Percentiles rank a stretch among this genome's conserved stretches.
phyloP scores from a whole-genome alignment of 306 rosid species.

The Echinosophora koreensis region DNA sequence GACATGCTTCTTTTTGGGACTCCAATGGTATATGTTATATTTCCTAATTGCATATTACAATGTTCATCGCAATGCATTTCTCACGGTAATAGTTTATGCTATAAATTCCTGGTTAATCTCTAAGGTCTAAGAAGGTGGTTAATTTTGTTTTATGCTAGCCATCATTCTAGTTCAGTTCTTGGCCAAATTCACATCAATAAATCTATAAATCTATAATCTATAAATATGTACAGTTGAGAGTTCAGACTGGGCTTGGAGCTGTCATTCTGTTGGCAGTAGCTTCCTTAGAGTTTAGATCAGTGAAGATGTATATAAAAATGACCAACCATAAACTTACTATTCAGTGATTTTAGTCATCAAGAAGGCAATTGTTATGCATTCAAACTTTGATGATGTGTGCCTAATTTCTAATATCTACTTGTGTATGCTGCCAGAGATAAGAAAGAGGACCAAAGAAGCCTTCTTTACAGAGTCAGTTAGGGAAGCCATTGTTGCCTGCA shows the following conservation, averaged over 20 bases:
- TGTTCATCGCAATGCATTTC: slow-evolving; percentile 4
- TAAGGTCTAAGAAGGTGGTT: neutral
- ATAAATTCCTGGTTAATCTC: neutral
- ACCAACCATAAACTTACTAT: neutral
- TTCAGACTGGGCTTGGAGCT: neutral
- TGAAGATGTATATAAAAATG: too few species aligned
- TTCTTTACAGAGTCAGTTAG: slow-evolving; percentile 89
- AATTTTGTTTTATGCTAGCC: neutral
- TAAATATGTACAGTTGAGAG: neutral
- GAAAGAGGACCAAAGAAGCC: slow-evolving; percentile 79
- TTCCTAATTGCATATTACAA: neutral
- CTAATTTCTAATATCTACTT: slow-evolving; percentile 31
- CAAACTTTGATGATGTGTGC: neutral
- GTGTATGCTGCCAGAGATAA: slow-evolving; percentile 64
- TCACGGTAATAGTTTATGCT: neutral
- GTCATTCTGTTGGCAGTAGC: neutral
- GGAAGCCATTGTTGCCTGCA: slow-evolving; percentile 56
- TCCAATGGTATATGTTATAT: slow-evolving; percentile 12
- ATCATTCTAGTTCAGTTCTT: neutral
- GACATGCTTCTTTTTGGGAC: neutral
- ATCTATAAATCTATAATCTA: too few species aligned
- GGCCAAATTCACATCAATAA: slow-evolving; percentile 6
- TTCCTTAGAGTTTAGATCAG: neutral
- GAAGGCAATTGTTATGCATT: neutral
- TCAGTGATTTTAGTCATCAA: neutral